Percentiles rank a stretch among this genome's conserved stretches.
Conservation (phyloP, 1,139 yeast species). For the Pneumocystis murina region DNA sequence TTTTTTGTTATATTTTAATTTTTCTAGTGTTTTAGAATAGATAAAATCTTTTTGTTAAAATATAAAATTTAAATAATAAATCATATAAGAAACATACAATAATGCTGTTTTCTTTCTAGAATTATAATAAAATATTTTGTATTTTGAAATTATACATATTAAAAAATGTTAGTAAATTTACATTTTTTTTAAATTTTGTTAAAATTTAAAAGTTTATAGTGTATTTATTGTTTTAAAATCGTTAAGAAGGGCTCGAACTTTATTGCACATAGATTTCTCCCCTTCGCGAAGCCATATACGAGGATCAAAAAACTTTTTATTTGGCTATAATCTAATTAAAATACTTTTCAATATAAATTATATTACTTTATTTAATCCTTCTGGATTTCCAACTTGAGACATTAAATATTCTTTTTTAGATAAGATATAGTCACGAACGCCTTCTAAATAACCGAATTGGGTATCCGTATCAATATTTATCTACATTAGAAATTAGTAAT, state of each 20-base stretch:
- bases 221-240: constrained; percentile 45
- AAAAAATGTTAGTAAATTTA: not conserved
- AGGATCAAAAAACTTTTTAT: constrained; percentile 96
- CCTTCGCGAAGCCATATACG: constrained; percentile 99
- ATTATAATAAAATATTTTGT: not conserved
- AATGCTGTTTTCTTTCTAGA: not conserved
- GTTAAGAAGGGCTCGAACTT: constrained; percentile 70
- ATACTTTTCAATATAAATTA: constrained; percentile 12
- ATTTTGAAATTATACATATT: not conserved
- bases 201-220: constrained; percentile 10
- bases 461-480: constrained; percentile 98
- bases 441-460: constrained; percentile 88
- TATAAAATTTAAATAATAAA: not conserved
- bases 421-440: constrained; percentile 94
- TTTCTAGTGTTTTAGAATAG: not conserved
- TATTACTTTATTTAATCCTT: constrained; percentile 96
- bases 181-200: not conserved
- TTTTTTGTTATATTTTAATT: not conserved
- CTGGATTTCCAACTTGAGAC: constrained; percentile 95
- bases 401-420: constrained; percentile 87
- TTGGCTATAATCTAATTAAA: constrained; percentile 9
- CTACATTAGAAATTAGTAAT: constrained; percentile 57
- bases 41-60: not conserved
- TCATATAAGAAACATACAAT: not conserved
- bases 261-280: constrained; percentile 90